These are phyloP conservation scores for Podospora fimiseda DNA, from an alignment of 495 filamentous ascomycete species.

Conservation along the genomic window DNA sequence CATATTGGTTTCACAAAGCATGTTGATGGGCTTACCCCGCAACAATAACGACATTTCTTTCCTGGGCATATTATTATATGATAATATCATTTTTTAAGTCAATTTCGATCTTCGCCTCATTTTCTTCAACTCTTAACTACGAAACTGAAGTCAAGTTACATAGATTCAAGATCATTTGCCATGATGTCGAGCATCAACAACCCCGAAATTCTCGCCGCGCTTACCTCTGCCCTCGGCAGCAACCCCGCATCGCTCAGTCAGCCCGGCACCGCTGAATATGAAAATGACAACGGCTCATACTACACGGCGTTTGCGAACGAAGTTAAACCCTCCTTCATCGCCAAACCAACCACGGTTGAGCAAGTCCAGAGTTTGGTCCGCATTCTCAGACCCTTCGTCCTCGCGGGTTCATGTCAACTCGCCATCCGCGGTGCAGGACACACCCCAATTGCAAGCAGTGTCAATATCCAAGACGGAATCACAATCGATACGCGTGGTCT, in stretches of 20 bases:
- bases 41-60: no score
- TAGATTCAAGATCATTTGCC: no score
- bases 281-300: neutral
- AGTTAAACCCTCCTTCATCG: neutral
- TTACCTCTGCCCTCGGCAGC: neutral
- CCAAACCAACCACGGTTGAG: neutral
- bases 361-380: neutral
- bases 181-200: neutral
- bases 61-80: no score
- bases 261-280: neutral
- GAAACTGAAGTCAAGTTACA: no score
- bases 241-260: neutral
- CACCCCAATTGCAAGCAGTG: neutral
- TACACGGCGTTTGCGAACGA: neutral
- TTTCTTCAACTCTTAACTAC: no score
- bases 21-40: no score
- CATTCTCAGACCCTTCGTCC: neutral
- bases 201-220: neutral
- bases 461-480: neutral
- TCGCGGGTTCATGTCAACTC: neutral
- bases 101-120: no score
- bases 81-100: no score
- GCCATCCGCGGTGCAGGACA: neutral
- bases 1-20: no score
- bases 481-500: neutral